Evolutionary conservation across 176 grass and related monocot genomes (phyloP), one percentile per base, ranked within the genome.

Genomic region (Ensete ventricosum): DNA sequence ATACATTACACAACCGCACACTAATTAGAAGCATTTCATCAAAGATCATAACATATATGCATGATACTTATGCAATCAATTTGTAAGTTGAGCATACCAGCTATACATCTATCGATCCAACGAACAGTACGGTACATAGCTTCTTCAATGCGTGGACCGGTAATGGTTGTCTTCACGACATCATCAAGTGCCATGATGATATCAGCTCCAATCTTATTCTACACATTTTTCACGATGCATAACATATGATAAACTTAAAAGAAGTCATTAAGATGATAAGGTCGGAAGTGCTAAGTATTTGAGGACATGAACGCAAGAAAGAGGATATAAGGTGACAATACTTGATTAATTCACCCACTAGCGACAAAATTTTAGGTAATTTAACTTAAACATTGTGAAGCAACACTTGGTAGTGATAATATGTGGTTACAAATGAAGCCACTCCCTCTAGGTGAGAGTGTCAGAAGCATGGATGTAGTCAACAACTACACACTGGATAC

Each of bases 161-260:
- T 98, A 85, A 93, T 98, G 73, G 94, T 93, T 50, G 94, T 98
- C 76, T 88, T 98, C 59, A 98, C 94, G 78, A 93, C 94, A 89
- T 98, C 94, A 82, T 98, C 94, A 87, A 98, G 94, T 64, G 94
- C 94, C 94, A 93, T 98, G 71, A 98, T 98, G 79, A 98, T 98
- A 84, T 98, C 94, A 76, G 94, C 94, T 76, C 94, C 94, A 81
- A 98, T 93, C 69, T 98, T 98, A 76, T 98, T 98, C 94, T 98
- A 69, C 22, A 76, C 20, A 71, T 48, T 34, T 22, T 73, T 23
- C 62, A 6, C 55, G 64, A 72, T 14, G 43, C 14, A 72, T 25
- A 69, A 51, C 14, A 52, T 59, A 50, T 8, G 14, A 69, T 52
- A 50, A 50, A 19, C 27, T 22, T 58, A 54, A 51, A 10, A 23